Base-by-base conservation (phyloP, 257 asterid genomes). In the Nicotiana attenuata region DNA sequence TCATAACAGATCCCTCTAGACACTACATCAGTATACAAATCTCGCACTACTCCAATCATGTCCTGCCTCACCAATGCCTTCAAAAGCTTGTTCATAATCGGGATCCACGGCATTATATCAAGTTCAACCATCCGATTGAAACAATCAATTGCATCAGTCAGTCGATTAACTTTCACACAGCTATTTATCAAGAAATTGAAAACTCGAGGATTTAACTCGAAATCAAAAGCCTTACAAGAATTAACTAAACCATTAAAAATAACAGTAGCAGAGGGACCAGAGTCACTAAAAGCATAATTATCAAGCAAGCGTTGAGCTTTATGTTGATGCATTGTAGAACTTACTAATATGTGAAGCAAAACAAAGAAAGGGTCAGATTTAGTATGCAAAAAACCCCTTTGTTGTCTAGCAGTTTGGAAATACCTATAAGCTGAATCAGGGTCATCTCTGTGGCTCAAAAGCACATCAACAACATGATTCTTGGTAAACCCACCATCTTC, bases 321-420 rank as follows among this genome's bases (percentile, higher is more conserved):
- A 20, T 20, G 33, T n/a, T 65, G 84, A 84, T 90, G 91, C 38
- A 64, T 20, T 1, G 83, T 82, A 80, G 90, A 90, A 85, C 88
- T 88, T 76, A 88, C 89, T 80, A 93, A 91, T 83, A 95, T 95
- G 84, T 91, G 94, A 65, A 93, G 85, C 85, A 95, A 85, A 82
- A 93, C 88, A 86, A 88, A 86, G 77, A 92, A 88, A 64, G 94
- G 90, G 31, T 88, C 97, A 65, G 91, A 88, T 14, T 81, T 75
- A 59, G 88, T 89, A 38, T 85, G 89, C 33, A 85, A 59, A 81
- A 89, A 87, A n/a, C 91, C 90, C 6, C 81, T 87, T 80, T 75
- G 88, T 56, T 29, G 85, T 85, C 84, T 85, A 2, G 81, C 88
- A 89, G 84, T 33, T 76, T 83, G 89, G 89, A 85, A 90, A 84